phyloP scores from a whole-genome alignment of 108 stramenopile species.

The Chaetoceros muelleri region DNA sequence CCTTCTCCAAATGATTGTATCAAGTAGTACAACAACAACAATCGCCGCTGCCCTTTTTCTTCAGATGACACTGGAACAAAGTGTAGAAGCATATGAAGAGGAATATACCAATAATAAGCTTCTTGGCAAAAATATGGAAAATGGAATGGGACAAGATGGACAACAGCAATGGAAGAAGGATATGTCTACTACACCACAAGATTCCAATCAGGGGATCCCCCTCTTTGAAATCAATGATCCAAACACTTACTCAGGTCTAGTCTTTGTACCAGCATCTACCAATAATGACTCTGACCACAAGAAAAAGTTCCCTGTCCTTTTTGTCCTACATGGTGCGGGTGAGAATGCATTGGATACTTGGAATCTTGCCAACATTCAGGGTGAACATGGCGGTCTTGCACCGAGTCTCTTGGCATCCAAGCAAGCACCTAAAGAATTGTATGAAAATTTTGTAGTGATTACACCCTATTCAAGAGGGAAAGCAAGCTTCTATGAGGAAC shows the following conservation, averaged over 20 bases:
- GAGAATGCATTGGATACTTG: conserved; percentile 44
- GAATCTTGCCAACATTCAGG: conserved; percentile 42
- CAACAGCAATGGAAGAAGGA: too few species aligned
- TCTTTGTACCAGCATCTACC: conserved; percentile 20
- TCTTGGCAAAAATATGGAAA: too few species aligned
- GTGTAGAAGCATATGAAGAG: too few species aligned
- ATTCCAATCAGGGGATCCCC: too few species aligned
- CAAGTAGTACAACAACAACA: too few species aligned
- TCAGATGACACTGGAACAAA: too few species aligned
- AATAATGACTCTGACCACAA: conserved; percentile 3
- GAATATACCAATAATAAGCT: too few species aligned
- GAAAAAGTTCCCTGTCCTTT: conserved; percentile 63
- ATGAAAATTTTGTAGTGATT: conserved; percentile 55
- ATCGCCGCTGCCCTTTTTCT: too few species aligned
- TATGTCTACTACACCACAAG: too few species aligned
- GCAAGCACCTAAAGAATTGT: conserved; percentile 36
- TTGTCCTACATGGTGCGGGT: conserved; percentile 70
- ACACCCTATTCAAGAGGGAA: conserved; percentile 59
- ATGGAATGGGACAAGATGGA: too few species aligned
- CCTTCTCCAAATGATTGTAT: too few species aligned
- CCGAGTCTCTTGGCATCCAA: conserved; percentile 41
- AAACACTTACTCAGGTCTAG: conserved; percentile 32
- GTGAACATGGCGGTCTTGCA: conserved; percentile 67
- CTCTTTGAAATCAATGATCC: conserved; percentile 37
- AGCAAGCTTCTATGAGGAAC: conserved; percentile 59